A percentile compares a stretch with the other conserved stretches of the same genome.
Conservation (phyloP, 1,284 basidiomycete species). For the Ganoderma resinaceum region DNA sequence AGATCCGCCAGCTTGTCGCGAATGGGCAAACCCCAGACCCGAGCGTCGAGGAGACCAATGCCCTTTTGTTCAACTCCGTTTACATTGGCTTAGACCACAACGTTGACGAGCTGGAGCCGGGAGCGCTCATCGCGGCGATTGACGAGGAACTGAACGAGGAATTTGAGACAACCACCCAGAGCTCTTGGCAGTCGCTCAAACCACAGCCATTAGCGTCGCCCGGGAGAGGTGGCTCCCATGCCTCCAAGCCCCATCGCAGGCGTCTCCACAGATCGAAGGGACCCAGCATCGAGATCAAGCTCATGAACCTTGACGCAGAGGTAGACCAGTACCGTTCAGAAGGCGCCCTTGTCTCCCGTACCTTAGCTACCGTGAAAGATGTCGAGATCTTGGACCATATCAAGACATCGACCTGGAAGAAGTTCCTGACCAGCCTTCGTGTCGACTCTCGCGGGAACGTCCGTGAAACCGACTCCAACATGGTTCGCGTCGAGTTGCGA, state of each 20-base stretch:
- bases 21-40: conserved; percentile 90
- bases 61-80: conserved; percentile 91
- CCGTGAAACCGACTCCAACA: conserved; percentile 89
- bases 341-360: conserved; percentile 67
- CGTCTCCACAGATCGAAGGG: conserved; percentile 79
- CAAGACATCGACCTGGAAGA: conserved; percentile 98
- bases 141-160: conserved; percentile 88
- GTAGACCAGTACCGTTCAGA: conserved; percentile 69
- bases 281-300: conserved; percentile 85
- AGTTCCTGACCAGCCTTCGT: conserved; percentile 89
- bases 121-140: conserved; percentile 86
- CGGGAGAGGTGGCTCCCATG: conserved; percentile 47
- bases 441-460: conserved; percentile 86
- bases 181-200: conserved; percentile 86
- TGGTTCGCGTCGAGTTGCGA: conserved; percentile 88
- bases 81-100: conserved; percentile 86
- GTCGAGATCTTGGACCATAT: conserved; percentile 96
- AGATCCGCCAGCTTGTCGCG: conserved; percentile 94
- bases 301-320: conserved; percentile 72
- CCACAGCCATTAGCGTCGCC: conserved; percentile 49
- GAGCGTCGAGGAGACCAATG: conserved; percentile 77
- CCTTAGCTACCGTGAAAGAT: conserved; percentile 71
- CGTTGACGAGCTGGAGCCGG: conserved; percentile 75
- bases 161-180: conserved; percentile 72
- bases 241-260: conserved; percentile 58